Evolutionary conservation across 768 basidiomycete species (phyloP).

Genomic region (Dioszegia hungarica): DNA sequence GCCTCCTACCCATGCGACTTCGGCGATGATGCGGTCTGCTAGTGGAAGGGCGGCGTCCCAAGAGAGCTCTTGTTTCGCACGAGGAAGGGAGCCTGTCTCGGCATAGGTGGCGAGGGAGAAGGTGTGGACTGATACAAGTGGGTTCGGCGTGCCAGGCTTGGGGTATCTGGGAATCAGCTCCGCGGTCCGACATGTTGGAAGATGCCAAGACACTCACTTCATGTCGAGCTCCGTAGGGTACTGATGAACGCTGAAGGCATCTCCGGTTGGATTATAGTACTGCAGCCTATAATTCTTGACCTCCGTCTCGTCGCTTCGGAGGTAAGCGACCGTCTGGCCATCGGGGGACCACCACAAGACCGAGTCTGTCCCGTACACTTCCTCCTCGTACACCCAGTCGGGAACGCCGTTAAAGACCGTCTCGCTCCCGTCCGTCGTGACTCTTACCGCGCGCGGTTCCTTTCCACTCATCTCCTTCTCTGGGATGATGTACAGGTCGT

Average conservation of each 20-base stretch:
- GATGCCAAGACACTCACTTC: constrained; percentile 43
- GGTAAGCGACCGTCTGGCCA: constrained; percentile 67
- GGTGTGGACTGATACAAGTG: constrained; percentile 63
- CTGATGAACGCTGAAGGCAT: constrained; percentile 66
- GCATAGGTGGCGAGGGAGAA: constrained; percentile 66
- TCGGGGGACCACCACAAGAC: constrained; percentile 92
- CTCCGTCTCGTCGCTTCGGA: constrained; percentile 77
- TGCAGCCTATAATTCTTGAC: constrained; percentile 85
- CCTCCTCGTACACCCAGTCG: constrained; percentile 71
- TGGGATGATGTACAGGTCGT: constrained; percentile 82
- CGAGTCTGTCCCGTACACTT: constrained; percentile 62
- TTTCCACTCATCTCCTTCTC: constrained; percentile 17
- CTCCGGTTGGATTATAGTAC: constrained; percentile 78
- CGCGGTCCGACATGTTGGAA: no score
- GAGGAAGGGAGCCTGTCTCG: constrained; percentile 22
- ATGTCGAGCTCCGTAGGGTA: constrained; percentile 56
- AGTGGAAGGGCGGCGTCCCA: constrained; percentile 62
- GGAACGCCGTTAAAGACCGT: constrained; percentile 90
- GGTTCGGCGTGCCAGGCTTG: constrained; percentile 58
- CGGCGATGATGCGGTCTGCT: constrained; percentile 67
- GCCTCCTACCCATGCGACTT: constrained; percentile 83
- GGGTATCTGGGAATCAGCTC: constrained; percentile 46
- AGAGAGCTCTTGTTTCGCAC: constrained; percentile 21
- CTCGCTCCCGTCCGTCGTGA: constrained; percentile 74
- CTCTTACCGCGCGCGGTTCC: constrained; percentile 54